phyloP scores from a whole-genome alignment of 2,329 filamentous ascomycete species.

The Monilinia laxa region DNA sequence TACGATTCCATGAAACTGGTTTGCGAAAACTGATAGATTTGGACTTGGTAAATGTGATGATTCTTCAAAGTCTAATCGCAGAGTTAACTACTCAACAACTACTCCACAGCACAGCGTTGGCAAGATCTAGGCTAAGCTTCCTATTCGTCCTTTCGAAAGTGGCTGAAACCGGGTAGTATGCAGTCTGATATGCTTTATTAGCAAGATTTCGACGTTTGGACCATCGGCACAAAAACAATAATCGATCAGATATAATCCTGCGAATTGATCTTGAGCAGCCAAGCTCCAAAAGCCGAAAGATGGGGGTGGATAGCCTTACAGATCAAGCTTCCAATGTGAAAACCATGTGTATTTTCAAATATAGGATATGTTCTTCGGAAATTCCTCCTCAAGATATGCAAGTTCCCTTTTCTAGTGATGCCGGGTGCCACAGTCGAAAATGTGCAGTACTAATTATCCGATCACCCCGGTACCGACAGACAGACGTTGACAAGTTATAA shows the following conservation, averaged over 20 bases:
- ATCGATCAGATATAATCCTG: constrained; percentile 18
- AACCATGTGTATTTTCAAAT: constrained; percentile 16
- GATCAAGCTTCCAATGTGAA: constrained; percentile 16
- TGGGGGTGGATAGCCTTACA: constrained; percentile 23
- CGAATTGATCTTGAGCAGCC: background rate
- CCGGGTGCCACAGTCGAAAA: constrained; percentile 25
- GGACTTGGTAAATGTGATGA: background rate
- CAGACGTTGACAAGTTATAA: constrained; percentile 28
- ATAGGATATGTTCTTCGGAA: constrained; percentile 10
- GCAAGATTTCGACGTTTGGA: constrained; percentile 26
- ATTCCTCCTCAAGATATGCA: constrained; percentile 29
- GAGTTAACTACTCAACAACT: background rate
- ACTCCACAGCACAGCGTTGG: background rate
- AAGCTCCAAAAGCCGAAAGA: constrained; percentile 7
- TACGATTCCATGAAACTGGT: constrained; percentile 18
- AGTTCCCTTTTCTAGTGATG: constrained; percentile 24
- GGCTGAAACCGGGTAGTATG: constrained; percentile 37
- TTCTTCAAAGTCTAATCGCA: background rate
- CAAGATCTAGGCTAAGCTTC: background rate
- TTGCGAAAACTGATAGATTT: background rate
- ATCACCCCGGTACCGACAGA: constrained; percentile 31
- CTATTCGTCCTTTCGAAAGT: constrained; percentile 3
- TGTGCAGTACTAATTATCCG: constrained; percentile 31
- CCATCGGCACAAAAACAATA: constrained; percentile 32
- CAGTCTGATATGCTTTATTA: constrained; percentile 35